Base-by-base conservation (phyloP, 441 rosid genomes). In the Heliophila coronopifolia region DNA sequence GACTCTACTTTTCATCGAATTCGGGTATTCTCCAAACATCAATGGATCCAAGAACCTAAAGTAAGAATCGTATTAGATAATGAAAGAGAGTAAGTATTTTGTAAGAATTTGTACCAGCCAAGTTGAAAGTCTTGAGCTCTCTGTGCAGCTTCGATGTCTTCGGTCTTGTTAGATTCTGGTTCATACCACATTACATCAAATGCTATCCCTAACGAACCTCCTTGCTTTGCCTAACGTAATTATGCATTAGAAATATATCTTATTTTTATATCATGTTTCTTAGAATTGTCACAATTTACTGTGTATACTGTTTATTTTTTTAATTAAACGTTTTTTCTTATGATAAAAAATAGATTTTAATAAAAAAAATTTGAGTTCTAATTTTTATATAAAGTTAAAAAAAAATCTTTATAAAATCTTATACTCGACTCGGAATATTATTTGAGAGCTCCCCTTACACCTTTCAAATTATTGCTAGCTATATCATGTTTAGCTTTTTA, bases 41-140 rank as follows among this genome's bases (percentile, higher is more conserved):
- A 88, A 59, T 5, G 99, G 99, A 16, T 92, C 94, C 31, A 92
- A 63, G 63, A 92, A 85, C 96, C 98, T 91, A 66, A 59, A n/a
- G n/a, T 25, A 0, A 56, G 30, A 24, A 32, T n/a, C 20, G 9
- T 35, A 41, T 42, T 24, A 37, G 0, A 1, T 25, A n/a, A 9
- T 7, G 25, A 25, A 24, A n/a, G 2, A 0, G 9, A 4, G 9
- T 4, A 34, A 12, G 33, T 32, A n/a, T n/a, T 30, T 25, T 39
- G 18, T 9, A 30, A 12, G 13, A 13, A 39, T 9, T 11, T 1
- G 59, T 75, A 85, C 95, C 95, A 86, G 58, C 86, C 92, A 62
- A 86, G 78, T 69, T 80, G 86, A 68, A 86, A 86, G 66, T 86
- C 92, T 72, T 70, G 86, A 22, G 95, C 91, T 65, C 88, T 70